Conservation (phyloP, 2,329 filamentous ascomycete genomes). For the Lithohypha guttulata region DNA sequence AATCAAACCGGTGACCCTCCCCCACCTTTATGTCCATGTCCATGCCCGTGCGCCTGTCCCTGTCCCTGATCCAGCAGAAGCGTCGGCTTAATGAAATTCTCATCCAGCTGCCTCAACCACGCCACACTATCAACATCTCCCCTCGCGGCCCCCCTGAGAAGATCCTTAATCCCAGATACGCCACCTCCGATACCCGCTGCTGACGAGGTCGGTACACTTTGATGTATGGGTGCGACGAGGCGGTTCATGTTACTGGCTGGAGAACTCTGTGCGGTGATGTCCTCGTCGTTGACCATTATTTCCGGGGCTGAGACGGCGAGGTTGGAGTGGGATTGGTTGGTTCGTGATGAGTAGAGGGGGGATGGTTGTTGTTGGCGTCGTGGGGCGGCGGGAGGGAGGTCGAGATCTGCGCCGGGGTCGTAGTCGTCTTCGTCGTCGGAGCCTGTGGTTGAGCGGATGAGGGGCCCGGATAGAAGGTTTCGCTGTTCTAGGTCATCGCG, state of each 20-base stretch:
- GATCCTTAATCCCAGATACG: constrained; percentile 56
- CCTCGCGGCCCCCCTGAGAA: constrained; percentile 58
- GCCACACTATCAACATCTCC: constrained; percentile 67
- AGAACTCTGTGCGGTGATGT: constrained; percentile 5
- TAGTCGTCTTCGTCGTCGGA: constrained; percentile 38
- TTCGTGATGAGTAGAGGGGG: constrained; percentile 24
- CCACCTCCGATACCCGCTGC: constrained; percentile 23
- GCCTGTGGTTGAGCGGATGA: constrained; percentile 28
- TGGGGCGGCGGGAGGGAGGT: constrained; percentile 47
- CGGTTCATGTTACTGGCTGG: not conserved
- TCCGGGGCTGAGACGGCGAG: constrained; percentile 17
- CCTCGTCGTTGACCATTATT: constrained; percentile 15
- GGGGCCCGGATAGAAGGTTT: constrained; percentile 40
- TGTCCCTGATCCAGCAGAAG: constrained; percentile 62
- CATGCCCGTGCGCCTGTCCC: constrained; percentile 12
- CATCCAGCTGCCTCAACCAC: constrained; percentile 84
- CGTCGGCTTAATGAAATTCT: constrained; percentile 90
- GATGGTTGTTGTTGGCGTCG: constrained; percentile 30
- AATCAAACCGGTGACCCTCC: not conserved
- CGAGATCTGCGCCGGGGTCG: constrained; percentile 39
- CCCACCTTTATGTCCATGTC: constrained; percentile 1
- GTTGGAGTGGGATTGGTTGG: constrained; percentile 24
- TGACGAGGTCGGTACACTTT: constrained; percentile 15
- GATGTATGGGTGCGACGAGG: constrained; percentile 1
- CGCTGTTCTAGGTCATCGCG: constrained; percentile 37